Conservation (phyloP, 2,329 filamentous ascomycete species). For the Conoideocrella luteorostrata region DNA sequence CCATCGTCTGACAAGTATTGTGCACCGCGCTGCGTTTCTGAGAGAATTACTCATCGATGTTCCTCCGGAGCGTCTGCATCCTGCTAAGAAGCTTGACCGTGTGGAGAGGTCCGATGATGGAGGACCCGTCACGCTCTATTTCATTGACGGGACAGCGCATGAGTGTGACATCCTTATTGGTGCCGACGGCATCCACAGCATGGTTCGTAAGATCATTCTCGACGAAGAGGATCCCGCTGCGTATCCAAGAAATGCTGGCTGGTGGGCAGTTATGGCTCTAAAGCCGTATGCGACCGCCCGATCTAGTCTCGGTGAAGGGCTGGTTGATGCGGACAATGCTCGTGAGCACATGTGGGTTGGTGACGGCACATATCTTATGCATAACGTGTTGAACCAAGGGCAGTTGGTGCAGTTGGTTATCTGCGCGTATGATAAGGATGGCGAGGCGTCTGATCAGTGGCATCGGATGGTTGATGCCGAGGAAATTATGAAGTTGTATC, state of each 20-base stretch:
- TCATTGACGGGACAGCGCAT: slow-evolving; percentile 11
- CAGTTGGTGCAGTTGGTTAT: slow-evolving; percentile 3
- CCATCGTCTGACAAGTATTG: slow-evolving; percentile 6
- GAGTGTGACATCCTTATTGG: slow-evolving; percentile 16
- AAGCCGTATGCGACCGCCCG: not conserved
- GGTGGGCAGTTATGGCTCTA: slow-evolving; percentile 2
- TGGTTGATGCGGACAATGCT: slow-evolving; percentile 1
- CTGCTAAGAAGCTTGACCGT: slow-evolving; percentile 11
- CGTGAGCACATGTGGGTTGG: slow-evolving; percentile 6
- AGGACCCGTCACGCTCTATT: slow-evolving; percentile 8
- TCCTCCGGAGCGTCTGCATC: slow-evolving; percentile 5
- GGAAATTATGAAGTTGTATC: too few relatives aligned
- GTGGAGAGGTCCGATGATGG: slow-evolving; percentile 4
- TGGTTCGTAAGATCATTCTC: slow-evolving; percentile 15
- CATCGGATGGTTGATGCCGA: not conserved
- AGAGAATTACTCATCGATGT: slow-evolving; percentile 14
- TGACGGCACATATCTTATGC: not conserved
- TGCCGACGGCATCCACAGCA: slow-evolving; percentile 17
- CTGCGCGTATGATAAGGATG: not conserved
- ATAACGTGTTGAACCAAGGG: slow-evolving; percentile 3
- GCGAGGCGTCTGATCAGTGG: not conserved
- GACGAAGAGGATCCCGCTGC: not conserved
- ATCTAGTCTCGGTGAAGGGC: not conserved
- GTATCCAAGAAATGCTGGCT: slow-evolving; percentile 1
- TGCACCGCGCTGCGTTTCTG: slow-evolving; percentile 17